Conservation (phyloP, 75 land plant species). For the Chamaecyparis obtusa region DNA sequence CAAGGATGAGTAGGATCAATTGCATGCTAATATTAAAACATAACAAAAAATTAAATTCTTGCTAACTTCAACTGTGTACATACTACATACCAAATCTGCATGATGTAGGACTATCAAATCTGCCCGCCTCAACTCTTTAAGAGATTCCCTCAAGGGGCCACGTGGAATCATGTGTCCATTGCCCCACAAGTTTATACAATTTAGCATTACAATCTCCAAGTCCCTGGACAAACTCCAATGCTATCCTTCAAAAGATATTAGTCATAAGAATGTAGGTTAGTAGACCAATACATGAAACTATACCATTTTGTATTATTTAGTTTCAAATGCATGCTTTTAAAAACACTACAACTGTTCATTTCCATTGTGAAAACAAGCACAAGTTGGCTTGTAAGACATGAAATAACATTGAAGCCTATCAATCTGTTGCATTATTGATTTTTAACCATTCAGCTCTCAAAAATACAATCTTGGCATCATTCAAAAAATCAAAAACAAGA, state of each 20-base stretch:
- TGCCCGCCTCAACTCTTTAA: constrained; percentile 65
- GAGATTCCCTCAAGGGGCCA: constrained; percentile 86
- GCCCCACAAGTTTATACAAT: constrained; percentile 79
- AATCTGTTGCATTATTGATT: background rate
- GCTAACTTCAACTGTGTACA: background rate
- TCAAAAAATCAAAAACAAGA: background rate
- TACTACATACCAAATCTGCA: constrained; percentile 84
- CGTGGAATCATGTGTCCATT: constrained; percentile 73
- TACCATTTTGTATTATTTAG: background rate
- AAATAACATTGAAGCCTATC: background rate
- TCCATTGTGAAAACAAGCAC: background rate
- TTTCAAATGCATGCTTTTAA: background rate
- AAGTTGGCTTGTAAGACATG: background rate
- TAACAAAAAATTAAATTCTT: background rate
- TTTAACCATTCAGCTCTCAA: background rate
- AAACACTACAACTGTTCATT: background rate
- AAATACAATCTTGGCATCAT: background rate
- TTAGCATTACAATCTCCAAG: constrained; percentile 91
- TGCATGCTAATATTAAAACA: background rate
- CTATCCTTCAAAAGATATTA: constrained; percentile 37
- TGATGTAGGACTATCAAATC: constrained; percentile 80
- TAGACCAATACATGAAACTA: background rate
- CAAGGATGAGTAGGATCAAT: background rate
- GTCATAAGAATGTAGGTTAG: background rate
- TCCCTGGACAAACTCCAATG: constrained; percentile 71